Conservation (phyloP, 2,329 filamentous ascomycete species). For the Balansia obtecta region DNA sequence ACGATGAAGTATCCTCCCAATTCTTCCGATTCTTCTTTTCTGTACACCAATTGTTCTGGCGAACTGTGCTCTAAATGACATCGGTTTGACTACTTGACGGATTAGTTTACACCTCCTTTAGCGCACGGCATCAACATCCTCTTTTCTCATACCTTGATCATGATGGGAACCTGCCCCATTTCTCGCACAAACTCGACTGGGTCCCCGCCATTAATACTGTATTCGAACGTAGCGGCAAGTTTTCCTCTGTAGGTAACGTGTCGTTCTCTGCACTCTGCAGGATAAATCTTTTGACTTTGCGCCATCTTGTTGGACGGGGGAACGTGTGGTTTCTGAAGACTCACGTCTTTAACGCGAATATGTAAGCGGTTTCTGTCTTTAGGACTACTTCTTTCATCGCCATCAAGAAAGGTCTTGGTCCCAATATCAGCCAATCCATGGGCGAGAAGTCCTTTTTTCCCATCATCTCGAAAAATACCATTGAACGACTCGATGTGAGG, state of each 20-base stretch:
- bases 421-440: conserved; percentile 81
- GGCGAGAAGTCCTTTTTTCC: conserved; percentile 45
- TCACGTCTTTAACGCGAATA: conserved; percentile 69
- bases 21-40: conserved; percentile 93
- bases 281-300: conserved; percentile 73
- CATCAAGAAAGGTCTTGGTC: conserved; percentile 76
- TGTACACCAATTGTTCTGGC: conserved; percentile 68
- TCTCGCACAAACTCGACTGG: conserved; percentile 74
- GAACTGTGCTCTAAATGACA: conserved; percentile 84
- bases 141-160: conserved; percentile 59
- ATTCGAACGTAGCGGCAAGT: conserved; percentile 73
- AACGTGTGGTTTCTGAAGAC: conserved; percentile 69
- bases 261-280: conserved; percentile 86
- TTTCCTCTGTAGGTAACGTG: conserved; percentile 85
- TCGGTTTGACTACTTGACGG: conserved; percentile 55
- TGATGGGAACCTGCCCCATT: conserved; percentile 79
- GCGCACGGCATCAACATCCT: background rate
- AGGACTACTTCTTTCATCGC: conserved; percentile 49
- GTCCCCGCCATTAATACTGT: conserved; percentile 75
- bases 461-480: conserved; percentile 64
- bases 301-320: conserved; percentile 76
- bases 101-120: background rate
- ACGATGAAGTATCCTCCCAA: conserved; percentile 94
- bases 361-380: conserved; percentile 60
- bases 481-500: conserved; percentile 97